Evolutionary conservation across 1,284 basidiomycete genomes (phyloP), one percentile per base, ranked within the genome.

Genomic region (Irpex sp.): DNA sequence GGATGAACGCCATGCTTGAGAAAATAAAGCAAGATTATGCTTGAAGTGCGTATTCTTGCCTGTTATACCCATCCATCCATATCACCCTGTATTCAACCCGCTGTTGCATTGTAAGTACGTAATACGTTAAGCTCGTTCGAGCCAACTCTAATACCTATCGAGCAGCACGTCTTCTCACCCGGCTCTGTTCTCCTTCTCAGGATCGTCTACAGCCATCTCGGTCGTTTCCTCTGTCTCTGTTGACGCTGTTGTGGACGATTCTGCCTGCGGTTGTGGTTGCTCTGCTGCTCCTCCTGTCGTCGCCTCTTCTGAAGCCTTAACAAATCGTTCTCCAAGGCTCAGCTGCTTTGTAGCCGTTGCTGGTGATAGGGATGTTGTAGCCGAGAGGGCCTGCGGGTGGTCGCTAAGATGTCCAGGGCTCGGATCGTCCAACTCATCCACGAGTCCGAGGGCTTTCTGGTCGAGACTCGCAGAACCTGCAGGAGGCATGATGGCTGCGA

Each of bases 371-470:
- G 85, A 84, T 5, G 88, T 91, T n/a, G 86, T 85, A 1, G 88
- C 77, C 7, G 83, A 84, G 54, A 93, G 75, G 0, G 91, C 80
- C 8, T 83, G 89, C 1, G 91, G 91, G 69, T 86, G 86, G 57
- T 92, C 88, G 68, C 90, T 91, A 79, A 93, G 78, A 73, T 93
- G 91, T 26, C 89, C 90, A 13, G 91, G 91, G 59, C 83, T 79
- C 2, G 91, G 91, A 73, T 93, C 89, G 68, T 93, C 92, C 66
- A 93, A 75, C 72, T 93, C 92, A 67, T 93, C 92, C 19, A 93
- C 90, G 15, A 93, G 77, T 0, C 92, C 91, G 13, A 93, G 73
- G 3, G 78, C 82, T 68, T 82, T 83, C 4, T 78, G 76, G 61
- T 81, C 80, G 35, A 78, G 67, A 8, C 63, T 67, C 50, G 71